Conservation (phyloP, 2,329 filamentous ascomycete genomes). For the Drechslera avenae region DNA sequence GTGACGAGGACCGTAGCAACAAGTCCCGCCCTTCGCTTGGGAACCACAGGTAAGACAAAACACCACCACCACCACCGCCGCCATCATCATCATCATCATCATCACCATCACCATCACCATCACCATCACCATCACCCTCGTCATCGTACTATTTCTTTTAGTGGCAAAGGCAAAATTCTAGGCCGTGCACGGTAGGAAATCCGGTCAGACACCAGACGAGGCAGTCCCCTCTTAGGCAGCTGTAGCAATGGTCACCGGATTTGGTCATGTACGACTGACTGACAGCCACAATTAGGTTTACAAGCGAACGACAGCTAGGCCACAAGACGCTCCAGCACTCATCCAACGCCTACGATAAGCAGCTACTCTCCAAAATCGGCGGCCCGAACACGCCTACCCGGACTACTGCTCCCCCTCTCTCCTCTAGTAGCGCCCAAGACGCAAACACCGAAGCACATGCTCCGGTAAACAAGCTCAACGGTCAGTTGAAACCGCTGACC, state of each 20-base stretch:
- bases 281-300: constrained; percentile 52
- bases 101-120: too few species aligned
- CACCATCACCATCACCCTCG: too few species aligned
- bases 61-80: too few species aligned
- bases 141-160: neutral
- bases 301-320: constrained; percentile 65
- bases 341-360: constrained; percentile 67
- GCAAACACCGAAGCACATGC: constrained; percentile 43
- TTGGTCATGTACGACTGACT: constrained; percentile 9
- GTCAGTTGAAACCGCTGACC: constrained; percentile 52
- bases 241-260: too few species aligned
- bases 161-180: too few species aligned
- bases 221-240: neutral
- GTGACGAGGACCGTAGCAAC: constrained; percentile 46
- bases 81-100: too few species aligned
- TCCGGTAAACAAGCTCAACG: constrained; percentile 50
- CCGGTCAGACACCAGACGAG: neutral
- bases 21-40: constrained; percentile 45
- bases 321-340: constrained; percentile 62
- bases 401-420: constrained; percentile 38
- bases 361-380: constrained; percentile 66
- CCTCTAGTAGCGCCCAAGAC: constrained; percentile 43
- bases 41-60: constrained; percentile 48
- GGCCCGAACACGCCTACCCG: constrained; percentile 62
- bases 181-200: too few species aligned